Percentiles rank a stretch among this genome's conserved stretches.
These are phyloP conservation scores for Coemansia sp. DNA, from an alignment of 192 early-diverging fungal genomes.

Conservation along the genomic window DNA sequence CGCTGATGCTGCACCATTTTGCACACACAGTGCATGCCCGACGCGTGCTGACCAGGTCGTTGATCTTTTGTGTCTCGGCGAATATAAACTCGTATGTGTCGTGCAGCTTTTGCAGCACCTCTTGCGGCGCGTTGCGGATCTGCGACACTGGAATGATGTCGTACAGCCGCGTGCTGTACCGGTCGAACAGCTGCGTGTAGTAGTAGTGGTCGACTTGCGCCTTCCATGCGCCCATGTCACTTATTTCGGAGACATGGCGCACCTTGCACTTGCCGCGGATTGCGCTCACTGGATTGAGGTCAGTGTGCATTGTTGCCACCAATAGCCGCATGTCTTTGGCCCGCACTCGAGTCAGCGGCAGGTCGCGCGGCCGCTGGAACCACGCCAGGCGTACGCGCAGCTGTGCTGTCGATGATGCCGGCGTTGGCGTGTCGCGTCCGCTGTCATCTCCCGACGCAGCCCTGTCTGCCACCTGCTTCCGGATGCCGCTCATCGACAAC, in stretches of 20 bases:
- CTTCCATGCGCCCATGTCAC: constrained; percentile 44
- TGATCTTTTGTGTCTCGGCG: constrained; percentile 78
- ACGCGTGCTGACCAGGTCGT: constrained; percentile 69
- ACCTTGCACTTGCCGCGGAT: constrained; percentile 82
- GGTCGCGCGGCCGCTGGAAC: constrained; percentile 76
- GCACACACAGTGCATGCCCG: constrained; percentile 71
- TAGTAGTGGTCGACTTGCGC: constrained; percentile 73
- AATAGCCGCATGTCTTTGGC: constrained; percentile 71
- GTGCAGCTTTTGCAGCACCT: constrained; percentile 64
- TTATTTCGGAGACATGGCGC: constrained; percentile 56
- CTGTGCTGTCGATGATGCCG: constrained; percentile 27
- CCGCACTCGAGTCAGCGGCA: constrained; percentile 59
- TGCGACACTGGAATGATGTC: constrained; percentile 79
- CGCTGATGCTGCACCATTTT: constrained; percentile 66
- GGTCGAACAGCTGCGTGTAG: constrained; percentile 85
- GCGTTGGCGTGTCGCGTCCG: constrained; percentile 16
- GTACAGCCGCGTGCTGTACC: constrained; percentile 84
- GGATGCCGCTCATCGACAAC: constrained; percentile 10
- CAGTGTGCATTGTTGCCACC: constrained; percentile 86
- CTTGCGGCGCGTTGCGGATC: constrained; percentile 76
- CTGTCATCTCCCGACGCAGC: constrained; percentile 3
- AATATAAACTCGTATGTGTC: constrained; percentile 81
- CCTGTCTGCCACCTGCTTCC: constrained; percentile 6
- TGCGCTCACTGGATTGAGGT: constrained; percentile 75
- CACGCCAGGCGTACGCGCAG: constrained; percentile 61